Evolutionary conservation across 1,139 yeast genomes (phyloP), one percentile per base, ranked within the genome.

Genomic region (Kodamaea ohmeri): DNA sequence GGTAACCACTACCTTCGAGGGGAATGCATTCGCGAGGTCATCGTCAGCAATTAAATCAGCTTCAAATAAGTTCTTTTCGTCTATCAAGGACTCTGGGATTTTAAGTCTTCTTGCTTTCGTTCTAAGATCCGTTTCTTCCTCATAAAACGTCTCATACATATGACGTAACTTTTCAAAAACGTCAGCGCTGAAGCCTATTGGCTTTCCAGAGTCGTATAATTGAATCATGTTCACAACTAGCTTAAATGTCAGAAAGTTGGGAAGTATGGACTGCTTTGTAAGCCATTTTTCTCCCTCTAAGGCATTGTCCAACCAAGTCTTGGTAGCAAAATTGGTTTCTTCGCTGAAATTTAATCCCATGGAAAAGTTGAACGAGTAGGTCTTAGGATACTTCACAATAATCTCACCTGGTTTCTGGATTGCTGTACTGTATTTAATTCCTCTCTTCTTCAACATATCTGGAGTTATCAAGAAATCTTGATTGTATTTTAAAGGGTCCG

Each of bases 391-490:
- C 40, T 73, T 78, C 36, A 82, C 60, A 4, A 83, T 60, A 42
- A 70, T 67, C 34, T 83, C 84, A 0, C 87, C 86, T 0, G 83
- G 79, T 25, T 63, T 64, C 54, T 83, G 89, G 11, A 69, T 51
- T 0, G 76, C 60, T 5, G 73, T 67, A 32, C 66, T 63, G 25
- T 63, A 73, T 6, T 53, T 60, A 15, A 83, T 79, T 0, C 78
- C 80, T 32, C 66, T 50, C 18, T 61, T 56, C n/a, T 51, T 47
- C n/a, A 83, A 55, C 17, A 65, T 46, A 15, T 64, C 61, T 0
- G 87, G 84, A 0, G 78, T 64, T 6, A 82, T 60, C 40, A 72
- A 54, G 25, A 64, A 52, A 33, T 73, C 78, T 42, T 65, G 71
- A 43, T 73, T 65, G 11, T 45, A 47, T n/a, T 33, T 34, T 17